Conservation (phyloP, 805 yeast genomes). For the Huiozyma sinensis region DNA sequence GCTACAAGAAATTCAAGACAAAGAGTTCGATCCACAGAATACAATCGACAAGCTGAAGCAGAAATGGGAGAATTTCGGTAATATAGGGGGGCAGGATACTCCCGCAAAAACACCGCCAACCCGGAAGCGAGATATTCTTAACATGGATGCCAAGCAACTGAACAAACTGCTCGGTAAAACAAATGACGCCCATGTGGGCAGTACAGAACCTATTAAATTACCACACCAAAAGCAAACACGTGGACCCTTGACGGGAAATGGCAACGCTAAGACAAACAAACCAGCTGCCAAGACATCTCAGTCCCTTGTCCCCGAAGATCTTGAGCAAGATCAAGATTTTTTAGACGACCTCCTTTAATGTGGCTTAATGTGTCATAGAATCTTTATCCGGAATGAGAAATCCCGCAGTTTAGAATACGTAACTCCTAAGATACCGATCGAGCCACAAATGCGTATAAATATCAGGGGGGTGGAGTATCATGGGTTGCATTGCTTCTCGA, state of each 20-base stretch:
- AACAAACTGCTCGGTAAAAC: constrained; percentile 7
- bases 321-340: constrained; percentile 19
- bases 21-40: not conserved
- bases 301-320: constrained; percentile 12
- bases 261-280: not conserved
- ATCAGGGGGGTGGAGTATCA: no score
- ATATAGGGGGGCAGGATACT: no score
- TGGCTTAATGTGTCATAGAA: not conserved
- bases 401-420: no score
- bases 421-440: no score
- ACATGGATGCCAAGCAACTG: constrained; percentile 13
- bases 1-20: constrained; percentile 3
- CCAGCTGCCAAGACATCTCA: not conserved
- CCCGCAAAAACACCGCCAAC: constrained; percentile 2
- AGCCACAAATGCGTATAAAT: no score
- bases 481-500: no score
- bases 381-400: no score
- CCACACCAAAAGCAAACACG: not conserved
- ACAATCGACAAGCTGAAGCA: not conserved
- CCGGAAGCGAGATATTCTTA: constrained; percentile 10
- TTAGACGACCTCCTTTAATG: constrained; percentile 18
- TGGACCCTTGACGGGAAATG: not conserved
- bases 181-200: not conserved
- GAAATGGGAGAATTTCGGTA: no score
- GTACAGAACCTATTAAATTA: not conserved